Evolutionary conservation across 192 early-diverging fungal genomes (phyloP).

Genomic region (Powellomyces hirtus): DNA sequence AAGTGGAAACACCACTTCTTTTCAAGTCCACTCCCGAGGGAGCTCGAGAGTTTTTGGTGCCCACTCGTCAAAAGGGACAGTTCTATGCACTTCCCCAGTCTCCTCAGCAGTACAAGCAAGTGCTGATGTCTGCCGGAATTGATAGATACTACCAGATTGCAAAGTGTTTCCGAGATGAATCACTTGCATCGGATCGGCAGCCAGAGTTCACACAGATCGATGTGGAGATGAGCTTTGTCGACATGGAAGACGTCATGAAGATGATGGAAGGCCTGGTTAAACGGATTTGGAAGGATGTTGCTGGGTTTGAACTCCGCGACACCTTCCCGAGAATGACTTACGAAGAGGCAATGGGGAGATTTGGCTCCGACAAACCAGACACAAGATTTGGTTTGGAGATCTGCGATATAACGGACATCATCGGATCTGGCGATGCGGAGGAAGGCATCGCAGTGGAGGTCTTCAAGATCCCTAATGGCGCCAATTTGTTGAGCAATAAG

Average conservation of each 20-base stretch:
- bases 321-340: constrained; percentile 77
- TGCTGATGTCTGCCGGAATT: constrained; percentile 85
- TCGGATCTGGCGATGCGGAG: neutral
- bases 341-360: constrained; percentile 74
- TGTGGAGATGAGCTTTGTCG: constrained; percentile 85
- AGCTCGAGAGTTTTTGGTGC: constrained; percentile 91
- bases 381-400: constrained; percentile 77
- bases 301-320: constrained; percentile 50
- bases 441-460: constrained; percentile 22
- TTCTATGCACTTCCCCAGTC: constrained; percentile 90
- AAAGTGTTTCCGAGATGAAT: constrained; percentile 89
- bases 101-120: constrained; percentile 92
- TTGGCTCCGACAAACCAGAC: constrained; percentile 92
- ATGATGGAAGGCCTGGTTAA: constrained; percentile 73
- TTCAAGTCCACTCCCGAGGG: constrained; percentile 94
- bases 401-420: constrained; percentile 3
- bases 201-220: constrained; percentile 96
- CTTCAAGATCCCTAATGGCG: constrained; percentile 16
- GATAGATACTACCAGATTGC: constrained; percentile 94
- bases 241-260: constrained; percentile 64
- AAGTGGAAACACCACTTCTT: constrained; percentile 89
- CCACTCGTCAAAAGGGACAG: constrained; percentile 65
- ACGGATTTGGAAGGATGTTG: constrained; percentile 59
- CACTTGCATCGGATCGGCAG: constrained; percentile 81
- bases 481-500: neutral